Percentiles rank a stretch among this genome's conserved stretches.
Evolutionary conservation across 1,284 basidiomycete genomes (phyloP).

Genomic region (Vanrija humicola): DNA sequence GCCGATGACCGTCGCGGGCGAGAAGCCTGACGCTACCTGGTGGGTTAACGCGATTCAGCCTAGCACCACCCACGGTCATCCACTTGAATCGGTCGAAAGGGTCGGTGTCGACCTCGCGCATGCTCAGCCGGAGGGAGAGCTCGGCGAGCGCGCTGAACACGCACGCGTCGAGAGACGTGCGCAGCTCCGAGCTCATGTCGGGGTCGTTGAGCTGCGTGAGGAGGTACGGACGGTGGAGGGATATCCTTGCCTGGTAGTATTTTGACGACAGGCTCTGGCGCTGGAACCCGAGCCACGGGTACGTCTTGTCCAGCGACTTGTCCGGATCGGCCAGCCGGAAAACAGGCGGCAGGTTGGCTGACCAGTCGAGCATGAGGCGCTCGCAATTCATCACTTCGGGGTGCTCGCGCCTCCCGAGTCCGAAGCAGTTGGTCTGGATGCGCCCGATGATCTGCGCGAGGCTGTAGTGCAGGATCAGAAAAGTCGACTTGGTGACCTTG

Average conservation of each 20-base stretch:
- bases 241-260: slow-evolving; percentile 30
- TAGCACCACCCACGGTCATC: slow-evolving; percentile 26
- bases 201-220: slow-evolving; percentile 1
- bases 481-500: slow-evolving; percentile 28
- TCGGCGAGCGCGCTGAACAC: slow-evolving; percentile 23
- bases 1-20: slow-evolving; percentile 28
- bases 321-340: slow-evolving; percentile 28
- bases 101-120: slow-evolving; percentile 17
- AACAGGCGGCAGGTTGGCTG: slow-evolving; percentile 22
- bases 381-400: slow-evolving; percentile 28
- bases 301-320: slow-evolving; percentile 16
- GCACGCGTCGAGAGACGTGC: slow-evolving; percentile 20
- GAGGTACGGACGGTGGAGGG: slow-evolving; percentile 34
- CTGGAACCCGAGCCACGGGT: slow-evolving; percentile 27
- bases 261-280: slow-evolving; percentile 30
- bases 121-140: slow-evolving; percentile 20
- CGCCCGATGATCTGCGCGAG: slow-evolving; percentile 30
- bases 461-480: slow-evolving; percentile 30
- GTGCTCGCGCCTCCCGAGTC: slow-evolving; percentile 22
- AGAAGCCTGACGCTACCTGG: slow-evolving; percentile 31
- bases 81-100: slow-evolving; percentile 37
- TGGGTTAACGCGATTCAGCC: not conserved
- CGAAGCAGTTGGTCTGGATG: slow-evolving; percentile 28
- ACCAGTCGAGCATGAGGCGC: slow-evolving; percentile 22
- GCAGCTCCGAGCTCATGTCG: slow-evolving; percentile 12